Base-by-base conservation (phyloP, 768 basidiomycete species). In the Leccinum ochraceum region DNA sequence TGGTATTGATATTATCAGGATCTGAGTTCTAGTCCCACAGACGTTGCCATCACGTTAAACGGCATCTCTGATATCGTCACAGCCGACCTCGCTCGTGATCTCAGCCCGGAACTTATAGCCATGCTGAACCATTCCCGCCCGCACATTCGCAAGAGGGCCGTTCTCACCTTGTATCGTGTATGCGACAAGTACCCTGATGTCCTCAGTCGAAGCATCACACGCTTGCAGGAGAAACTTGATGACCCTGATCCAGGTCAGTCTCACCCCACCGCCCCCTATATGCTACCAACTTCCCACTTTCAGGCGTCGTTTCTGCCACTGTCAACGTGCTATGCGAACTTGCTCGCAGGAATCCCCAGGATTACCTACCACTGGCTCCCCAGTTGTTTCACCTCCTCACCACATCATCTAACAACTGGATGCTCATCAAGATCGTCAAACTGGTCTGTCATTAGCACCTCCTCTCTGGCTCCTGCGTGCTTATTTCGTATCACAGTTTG, bases 341-440 rank as follows among this genome's bases (percentile, higher is more conserved):
- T 39, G 90, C 92, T 13, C 84, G 92, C 59, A 80, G 83, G 50
- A 87, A 88, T 62, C 94, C 95, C 8, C 76, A 78, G 60, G 90
- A 91, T 61, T 95, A 94, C 70, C 80, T 99, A 8, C 80, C 87
- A 4, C 76, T 99, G 44, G 97, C 96, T 2, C 97, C 97, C 10
- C 91, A 92, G 66, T 75, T 98, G 57, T 99, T 98, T 74, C 93
- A 92, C 68, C 82, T 98, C 11, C 78, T 99, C 60, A 97, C 94
- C 0, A 94, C 89, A 2, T 94, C 94, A 11, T 90, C 92, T 10
- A 98, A 99, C 74, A 99, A 99, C 68, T 99, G 97, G 97, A 96
- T 98, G 93, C 83, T 99, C 60, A 99, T 99, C 75, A 99, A 99
- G 77, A 89, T 98, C 57, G 88, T 98, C 72, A 99, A 99, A 77